Conservation (phyloP, 768 basidiomycete genomes). For the Termitomyces sp. region DNA sequence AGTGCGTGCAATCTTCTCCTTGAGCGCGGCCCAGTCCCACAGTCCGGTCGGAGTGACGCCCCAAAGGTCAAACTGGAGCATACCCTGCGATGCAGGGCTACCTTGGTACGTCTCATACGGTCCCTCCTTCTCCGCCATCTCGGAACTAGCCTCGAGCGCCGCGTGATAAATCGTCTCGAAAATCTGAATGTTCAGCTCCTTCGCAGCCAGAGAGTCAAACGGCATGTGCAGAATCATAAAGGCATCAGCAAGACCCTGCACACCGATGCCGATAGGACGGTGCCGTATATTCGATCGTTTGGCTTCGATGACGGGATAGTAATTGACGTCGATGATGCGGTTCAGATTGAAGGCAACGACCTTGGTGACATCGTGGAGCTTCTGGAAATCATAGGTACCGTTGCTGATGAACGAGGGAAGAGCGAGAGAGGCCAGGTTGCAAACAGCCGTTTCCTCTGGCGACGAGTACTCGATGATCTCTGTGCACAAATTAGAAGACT, state of each 20-base stretch:
- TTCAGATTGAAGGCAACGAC: slow-evolving; percentile 93
- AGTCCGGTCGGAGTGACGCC: slow-evolving; percentile 81
- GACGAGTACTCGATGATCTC: slow-evolving; percentile 99
- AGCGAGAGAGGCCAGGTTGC: slow-evolving; percentile 96
- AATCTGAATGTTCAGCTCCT: slow-evolving; percentile 88
- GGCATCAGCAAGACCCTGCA: slow-evolving; percentile 95
- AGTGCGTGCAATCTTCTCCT: slow-evolving; percentile 74
- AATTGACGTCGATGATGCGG: slow-evolving; percentile 90
- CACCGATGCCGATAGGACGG: slow-evolving; percentile 95
- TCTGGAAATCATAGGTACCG: slow-evolving; percentile 88
- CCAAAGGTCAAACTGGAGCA: slow-evolving; percentile 95
- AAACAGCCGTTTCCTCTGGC: slow-evolving; percentile 96
- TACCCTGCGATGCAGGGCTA: slow-evolving; percentile 83
- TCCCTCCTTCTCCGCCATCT: slow-evolving; percentile 75
- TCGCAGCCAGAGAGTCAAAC: slow-evolving; percentile 86
- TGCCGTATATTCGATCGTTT: slow-evolving; percentile 93
- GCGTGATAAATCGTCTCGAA: slow-evolving; percentile 99
- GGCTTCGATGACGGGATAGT: slow-evolving; percentile 91
- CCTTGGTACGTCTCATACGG: slow-evolving; percentile 88
- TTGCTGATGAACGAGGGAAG: slow-evolving; percentile 86
- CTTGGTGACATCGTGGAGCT: slow-evolving; percentile 90
- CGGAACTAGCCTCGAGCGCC: slow-evolving; percentile 85
- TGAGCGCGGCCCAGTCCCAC: slow-evolving; percentile 92
- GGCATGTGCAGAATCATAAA: slow-evolving; percentile 98
- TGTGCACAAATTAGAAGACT: slow-evolving; percentile 97